Evolutionary conservation across 129 eudicot genomes (phyloP).

Genomic region (Saposhnikovia divaricata): DNA sequence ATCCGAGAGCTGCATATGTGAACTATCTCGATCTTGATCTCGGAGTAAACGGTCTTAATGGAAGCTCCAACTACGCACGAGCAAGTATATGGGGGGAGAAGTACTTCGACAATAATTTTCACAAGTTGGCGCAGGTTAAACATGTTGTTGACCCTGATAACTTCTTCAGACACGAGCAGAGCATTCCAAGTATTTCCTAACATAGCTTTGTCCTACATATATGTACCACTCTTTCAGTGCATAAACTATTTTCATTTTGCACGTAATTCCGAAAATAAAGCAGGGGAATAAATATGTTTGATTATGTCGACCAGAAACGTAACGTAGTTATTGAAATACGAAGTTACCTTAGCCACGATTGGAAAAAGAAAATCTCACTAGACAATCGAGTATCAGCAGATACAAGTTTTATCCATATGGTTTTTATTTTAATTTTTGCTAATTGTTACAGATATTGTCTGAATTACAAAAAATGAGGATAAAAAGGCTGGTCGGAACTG

Average conservation of each 20-base stretch:
- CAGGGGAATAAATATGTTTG: too few relatives aligned
- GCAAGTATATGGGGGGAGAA: neutral
- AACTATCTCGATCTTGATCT: neutral
- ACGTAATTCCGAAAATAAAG: too few relatives aligned
- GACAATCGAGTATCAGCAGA: too few relatives aligned
- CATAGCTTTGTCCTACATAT: neutral
- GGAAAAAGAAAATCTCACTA: too few relatives aligned
- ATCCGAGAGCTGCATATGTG: neutral
- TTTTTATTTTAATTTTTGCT: too few relatives aligned
- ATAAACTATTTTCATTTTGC: neutral
- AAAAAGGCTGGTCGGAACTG: too few relatives aligned
- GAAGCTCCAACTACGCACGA: neutral
- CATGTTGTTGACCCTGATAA: neutral
- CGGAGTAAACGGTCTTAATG: neutral
- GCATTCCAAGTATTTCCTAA: neutral
- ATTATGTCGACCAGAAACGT: too few relatives aligned
- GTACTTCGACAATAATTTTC: neutral
- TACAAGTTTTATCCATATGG: too few relatives aligned
- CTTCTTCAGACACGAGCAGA: neutral
- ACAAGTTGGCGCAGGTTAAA: neutral
- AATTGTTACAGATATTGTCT: too few relatives aligned
- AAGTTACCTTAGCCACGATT: too few relatives aligned
- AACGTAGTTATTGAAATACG: too few relatives aligned
- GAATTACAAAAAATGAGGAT: too few relatives aligned
- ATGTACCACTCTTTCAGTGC: neutral